phyloP scores from a whole-genome alignment of 2,329 filamentous ascomycete genomes.

The Penicillium sp. region DNA sequence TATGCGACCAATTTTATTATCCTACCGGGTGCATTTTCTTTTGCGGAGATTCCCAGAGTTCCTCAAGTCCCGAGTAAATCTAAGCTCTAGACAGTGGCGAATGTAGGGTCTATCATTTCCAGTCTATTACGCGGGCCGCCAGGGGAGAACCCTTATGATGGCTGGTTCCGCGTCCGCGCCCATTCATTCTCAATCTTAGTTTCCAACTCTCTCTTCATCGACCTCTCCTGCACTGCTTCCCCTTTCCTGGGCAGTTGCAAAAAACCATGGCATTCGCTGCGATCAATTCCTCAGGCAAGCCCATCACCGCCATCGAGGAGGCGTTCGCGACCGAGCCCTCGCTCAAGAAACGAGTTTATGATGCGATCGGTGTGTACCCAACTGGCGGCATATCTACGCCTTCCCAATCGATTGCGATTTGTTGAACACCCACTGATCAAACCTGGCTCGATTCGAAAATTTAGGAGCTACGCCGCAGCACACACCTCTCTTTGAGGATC shows the following conservation, averaged over 20 bases:
- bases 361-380: constrained; percentile 50
- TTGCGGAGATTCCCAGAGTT: neutral
- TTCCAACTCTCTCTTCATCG: constrained; percentile 23
- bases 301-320: constrained; percentile 46
- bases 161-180: constrained; percentile 23
- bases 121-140: constrained; percentile 23
- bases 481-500: constrained; percentile 55
- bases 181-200: constrained; percentile 20
- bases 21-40: neutral
- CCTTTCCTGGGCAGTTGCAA: constrained; percentile 28
- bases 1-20: constrained; percentile 19
- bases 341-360: constrained; percentile 50
- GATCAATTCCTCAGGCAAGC: constrained; percentile 36
- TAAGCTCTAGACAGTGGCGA: constrained; percentile 4
- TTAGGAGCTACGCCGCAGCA: constrained; percentile 48
- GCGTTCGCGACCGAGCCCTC: constrained; percentile 49
- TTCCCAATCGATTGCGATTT: constrained; percentile 10
- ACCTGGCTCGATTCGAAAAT: constrained; percentile 14
- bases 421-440: constrained; percentile 23
- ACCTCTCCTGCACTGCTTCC: constrained; percentile 26
- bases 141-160: constrained; percentile 24
- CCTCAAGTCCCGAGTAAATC: neutral
- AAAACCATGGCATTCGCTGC: constrained; percentile 48
- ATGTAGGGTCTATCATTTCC: constrained; percentile 10
- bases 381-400: constrained; percentile 21